phyloP scores from a whole-genome alignment of 768 basidiomycete genomes.

The Candolleomyces aberdarensis region DNA sequence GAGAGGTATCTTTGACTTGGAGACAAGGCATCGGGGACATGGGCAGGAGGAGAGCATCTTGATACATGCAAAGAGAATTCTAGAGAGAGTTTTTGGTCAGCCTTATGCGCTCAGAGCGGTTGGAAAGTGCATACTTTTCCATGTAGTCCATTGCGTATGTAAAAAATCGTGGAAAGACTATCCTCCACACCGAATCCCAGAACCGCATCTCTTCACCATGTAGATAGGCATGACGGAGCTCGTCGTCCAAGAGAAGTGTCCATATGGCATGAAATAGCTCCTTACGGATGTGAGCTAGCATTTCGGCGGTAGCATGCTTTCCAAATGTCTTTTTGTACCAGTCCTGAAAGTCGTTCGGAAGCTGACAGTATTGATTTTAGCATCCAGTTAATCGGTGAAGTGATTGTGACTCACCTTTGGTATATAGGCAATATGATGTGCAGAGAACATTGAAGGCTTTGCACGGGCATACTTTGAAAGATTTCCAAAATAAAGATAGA shows the following conservation, averaged over 20 bases:
- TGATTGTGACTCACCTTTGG: constrained; percentile 23
- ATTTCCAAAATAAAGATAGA: constrained; percentile 32
- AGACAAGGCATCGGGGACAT: too few relatives aligned
- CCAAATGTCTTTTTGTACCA: constrained; percentile 3
- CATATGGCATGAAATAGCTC: constrained; percentile 28
- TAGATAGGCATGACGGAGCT: constrained; percentile 15
- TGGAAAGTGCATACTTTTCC: too few relatives aligned
- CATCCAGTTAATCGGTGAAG: neutral
- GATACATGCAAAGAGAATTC: too few relatives aligned
- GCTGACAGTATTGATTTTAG: neutral
- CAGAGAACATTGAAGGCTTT: constrained; percentile 21
- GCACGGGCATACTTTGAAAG: constrained; percentile 33
- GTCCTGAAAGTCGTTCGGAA: constrained; percentile 15
- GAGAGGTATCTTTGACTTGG: too few relatives aligned
- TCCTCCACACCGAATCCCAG: too few relatives aligned
- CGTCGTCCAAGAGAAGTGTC: constrained; percentile 24
- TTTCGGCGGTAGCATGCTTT: neutral
- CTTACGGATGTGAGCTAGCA: constrained; percentile 1
- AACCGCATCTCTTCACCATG: too few relatives aligned
- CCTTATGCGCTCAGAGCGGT: too few relatives aligned
- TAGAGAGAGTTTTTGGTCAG: too few relatives aligned
- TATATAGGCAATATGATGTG: constrained; percentile 39
- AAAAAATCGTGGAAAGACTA: too few relatives aligned
- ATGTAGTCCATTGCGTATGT: too few relatives aligned
- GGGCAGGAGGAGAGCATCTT: too few relatives aligned